These are phyloP conservation scores for Lactifluus piperatus DNA, from an alignment of 768 basidiomycete genomes.

Conservation along the genomic window DNA sequence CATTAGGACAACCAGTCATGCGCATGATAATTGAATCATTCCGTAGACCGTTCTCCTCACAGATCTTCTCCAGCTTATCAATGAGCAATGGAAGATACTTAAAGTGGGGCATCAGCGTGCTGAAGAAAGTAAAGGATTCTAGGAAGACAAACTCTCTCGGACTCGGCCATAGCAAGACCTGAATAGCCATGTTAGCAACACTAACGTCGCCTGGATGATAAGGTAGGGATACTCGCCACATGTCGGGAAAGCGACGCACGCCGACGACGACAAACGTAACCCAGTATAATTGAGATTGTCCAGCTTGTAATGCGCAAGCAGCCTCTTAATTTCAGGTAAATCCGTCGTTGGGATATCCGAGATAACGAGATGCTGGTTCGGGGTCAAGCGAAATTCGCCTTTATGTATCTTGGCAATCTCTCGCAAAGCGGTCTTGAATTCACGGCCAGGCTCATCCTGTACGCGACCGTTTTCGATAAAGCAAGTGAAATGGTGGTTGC, in stretches of 20 bases:
- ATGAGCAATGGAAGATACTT: conserved; percentile 89
- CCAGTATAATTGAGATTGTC: conserved; percentile 78
- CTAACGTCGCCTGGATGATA: background rate
- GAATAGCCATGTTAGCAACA: conserved; percentile 5
- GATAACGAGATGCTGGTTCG: conserved; percentile 90
- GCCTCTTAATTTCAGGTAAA: conserved; percentile 62
- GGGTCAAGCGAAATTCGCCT: conserved; percentile 86
- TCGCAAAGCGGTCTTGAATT: conserved; percentile 87
- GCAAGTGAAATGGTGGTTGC: conserved; percentile 82
- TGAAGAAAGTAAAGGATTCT: background rate
- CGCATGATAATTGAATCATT: conserved; percentile 97
- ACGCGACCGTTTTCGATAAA: conserved; percentile 98
- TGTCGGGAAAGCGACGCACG: conserved; percentile 97
- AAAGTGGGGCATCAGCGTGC: background rate
- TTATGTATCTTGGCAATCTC: conserved; percentile 94
- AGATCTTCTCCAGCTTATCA: conserved; percentile 91
- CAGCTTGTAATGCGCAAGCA: conserved; percentile 79
- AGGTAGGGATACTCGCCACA: conserved; percentile 44
- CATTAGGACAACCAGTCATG: conserved; percentile 97
- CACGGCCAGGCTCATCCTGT: conserved; percentile 83
- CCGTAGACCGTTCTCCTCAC: conserved; percentile 86
- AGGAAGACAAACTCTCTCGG: conserved; percentile 47
- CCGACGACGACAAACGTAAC: conserved; percentile 80
- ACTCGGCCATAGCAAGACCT: conserved; percentile 75
- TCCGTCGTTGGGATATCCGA: conserved; percentile 74